These are phyloP conservation scores for Patellifolia procumbens DNA, from an alignment of 179 eudicot species.

Conservation along the genomic window DNA sequence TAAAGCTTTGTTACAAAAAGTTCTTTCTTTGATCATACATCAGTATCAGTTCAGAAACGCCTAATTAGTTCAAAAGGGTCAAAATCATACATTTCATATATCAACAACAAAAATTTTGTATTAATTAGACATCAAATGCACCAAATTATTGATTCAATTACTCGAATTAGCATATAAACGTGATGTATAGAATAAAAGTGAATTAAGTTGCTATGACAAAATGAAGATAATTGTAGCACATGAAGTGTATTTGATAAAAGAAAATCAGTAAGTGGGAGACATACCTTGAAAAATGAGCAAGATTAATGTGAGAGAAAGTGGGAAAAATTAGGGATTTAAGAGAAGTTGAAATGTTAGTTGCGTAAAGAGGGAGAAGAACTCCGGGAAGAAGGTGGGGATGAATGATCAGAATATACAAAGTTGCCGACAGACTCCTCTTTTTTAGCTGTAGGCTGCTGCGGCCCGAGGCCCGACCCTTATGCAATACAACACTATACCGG, in stretches of 20 bases:
- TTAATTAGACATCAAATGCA: not conserved
- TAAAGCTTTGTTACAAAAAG: too few species aligned
- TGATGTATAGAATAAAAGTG: not conserved
- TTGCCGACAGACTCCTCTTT: slow-evolving; percentile 5
- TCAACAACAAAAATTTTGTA: not conserved
- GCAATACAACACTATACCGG: not conserved
- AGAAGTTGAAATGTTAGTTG: not conserved
- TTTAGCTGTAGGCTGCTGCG: not conserved
- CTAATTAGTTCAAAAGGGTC: not conserved
- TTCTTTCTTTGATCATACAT: not conserved
- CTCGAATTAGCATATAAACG: not conserved
- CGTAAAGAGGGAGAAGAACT: too few species aligned
- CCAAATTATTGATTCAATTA: not conserved
- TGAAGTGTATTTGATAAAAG: not conserved
- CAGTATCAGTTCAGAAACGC: not conserved
- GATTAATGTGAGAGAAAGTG: not conserved
- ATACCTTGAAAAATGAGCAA: not conserved
- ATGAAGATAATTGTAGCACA: not conserved
- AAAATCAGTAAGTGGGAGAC: not conserved
- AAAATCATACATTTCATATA: not conserved
- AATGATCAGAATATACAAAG: not conserved
- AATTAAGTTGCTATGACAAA: not conserved
- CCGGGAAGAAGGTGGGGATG: not conserved
- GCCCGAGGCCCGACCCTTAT: slow-evolving; percentile 8
- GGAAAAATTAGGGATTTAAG: not conserved